These are phyloP conservation scores for Malassezia sympodialis DNA, from an alignment of 1,284 basidiomycete genomes.

Conservation along the genomic window DNA sequence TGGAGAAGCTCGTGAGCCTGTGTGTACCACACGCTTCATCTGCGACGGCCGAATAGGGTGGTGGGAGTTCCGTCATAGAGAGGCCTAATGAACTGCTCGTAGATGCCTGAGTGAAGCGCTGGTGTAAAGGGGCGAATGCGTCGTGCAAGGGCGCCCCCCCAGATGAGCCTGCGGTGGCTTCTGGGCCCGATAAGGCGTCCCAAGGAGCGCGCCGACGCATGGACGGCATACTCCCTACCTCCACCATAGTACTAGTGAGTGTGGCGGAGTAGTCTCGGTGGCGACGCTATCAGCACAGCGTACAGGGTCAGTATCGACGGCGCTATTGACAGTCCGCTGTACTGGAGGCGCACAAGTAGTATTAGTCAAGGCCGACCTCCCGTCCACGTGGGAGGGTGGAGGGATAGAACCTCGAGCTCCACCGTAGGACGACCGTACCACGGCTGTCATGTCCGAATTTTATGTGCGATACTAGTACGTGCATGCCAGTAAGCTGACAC, in stretches of 20 bases:
- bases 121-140: neutral
- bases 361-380: neutral
- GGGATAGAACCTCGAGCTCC: neutral
- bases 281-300: neutral
- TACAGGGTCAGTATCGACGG: neutral
- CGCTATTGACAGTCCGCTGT: neutral
- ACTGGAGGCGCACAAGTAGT: neutral
- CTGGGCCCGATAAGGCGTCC: neutral
- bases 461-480: slow-evolving; percentile 48
- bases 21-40: neutral
- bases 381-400: neutral
- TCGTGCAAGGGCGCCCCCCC: neutral
- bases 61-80: slow-evolving; percentile 1
- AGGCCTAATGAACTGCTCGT: neutral
- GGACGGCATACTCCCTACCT: neutral
- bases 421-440: neutral
- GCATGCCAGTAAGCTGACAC: neutral
- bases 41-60: slow-evolving; percentile 7
- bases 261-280: neutral
- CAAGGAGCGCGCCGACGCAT: neutral
- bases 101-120: neutral
- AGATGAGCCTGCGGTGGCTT: neutral
- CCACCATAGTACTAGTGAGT: neutral
- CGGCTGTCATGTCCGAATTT: slow-evolving; percentile 33
- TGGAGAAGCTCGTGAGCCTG: neutral